These are phyloP conservation scores for Beauveria bassiana DNA, from an alignment of 2,329 filamentous ascomycete genomes.

Conservation along the genomic window DNA sequence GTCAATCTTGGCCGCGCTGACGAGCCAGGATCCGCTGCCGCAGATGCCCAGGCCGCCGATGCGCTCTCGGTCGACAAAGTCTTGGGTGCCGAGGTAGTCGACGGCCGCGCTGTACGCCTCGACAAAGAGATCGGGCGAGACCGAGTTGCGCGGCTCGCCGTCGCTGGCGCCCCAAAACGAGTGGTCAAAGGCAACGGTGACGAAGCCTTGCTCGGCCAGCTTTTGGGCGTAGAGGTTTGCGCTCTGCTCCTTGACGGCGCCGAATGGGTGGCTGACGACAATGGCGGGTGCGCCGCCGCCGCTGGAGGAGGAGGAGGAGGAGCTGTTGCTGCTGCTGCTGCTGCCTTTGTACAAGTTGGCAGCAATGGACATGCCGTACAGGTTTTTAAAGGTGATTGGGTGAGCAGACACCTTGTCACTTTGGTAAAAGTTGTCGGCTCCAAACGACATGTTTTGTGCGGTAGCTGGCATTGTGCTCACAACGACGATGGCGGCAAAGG, in stretches of 20 bases:
- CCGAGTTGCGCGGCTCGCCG: conserved; percentile 19
- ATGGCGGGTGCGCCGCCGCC: conserved; percentile 14
- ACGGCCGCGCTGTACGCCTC: conserved; percentile 25
- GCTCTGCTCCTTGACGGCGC: conserved; percentile 24
- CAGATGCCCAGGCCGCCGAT: conserved; percentile 25
- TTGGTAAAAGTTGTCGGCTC: neutral
- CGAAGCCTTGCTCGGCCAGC: conserved; percentile 16
- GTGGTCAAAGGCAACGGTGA: conserved; percentile 19
- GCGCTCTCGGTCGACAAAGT: conserved; percentile 20
- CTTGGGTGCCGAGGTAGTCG: conserved; percentile 20
- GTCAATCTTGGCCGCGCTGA: conserved; percentile 28
- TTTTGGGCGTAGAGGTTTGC: conserved; percentile 24
- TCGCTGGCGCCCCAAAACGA: conserved; percentile 21
- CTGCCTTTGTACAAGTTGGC: neutral
- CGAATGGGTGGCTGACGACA: conserved; percentile 22
- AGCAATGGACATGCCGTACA: neutral
- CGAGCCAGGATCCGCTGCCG: conserved; percentile 22
- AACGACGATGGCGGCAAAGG: neutral
- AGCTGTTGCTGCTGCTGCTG: neutral
- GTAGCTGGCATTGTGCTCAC: neutral
- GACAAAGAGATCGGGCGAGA: conserved; percentile 20
- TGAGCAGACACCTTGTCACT: neutral
- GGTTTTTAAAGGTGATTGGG: neutral
- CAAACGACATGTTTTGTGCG: neutral
- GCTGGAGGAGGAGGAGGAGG: neutral